Base-by-base conservation (phyloP, 2,329 filamentous ascomycete genomes). In the Sclerotinia trifoliorum region DNA sequence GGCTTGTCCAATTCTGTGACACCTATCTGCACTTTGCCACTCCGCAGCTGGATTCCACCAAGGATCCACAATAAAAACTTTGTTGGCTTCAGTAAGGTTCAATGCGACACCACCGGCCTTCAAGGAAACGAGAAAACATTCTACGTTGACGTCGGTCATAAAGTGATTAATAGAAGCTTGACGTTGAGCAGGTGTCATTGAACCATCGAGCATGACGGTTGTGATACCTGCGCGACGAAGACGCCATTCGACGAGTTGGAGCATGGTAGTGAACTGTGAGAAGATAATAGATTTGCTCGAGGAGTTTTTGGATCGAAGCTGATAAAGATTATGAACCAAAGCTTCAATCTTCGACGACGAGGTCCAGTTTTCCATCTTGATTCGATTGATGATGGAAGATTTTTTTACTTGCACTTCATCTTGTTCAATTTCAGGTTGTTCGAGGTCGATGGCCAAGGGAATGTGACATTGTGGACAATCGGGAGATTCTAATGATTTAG, bases 11-110 rank as follows among this genome's bases (percentile, higher is more conserved):
- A 98, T 99, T 67, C 95, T 93, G 80, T 98, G 95, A 77, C 91
- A 93, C 72, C 92, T 87, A 78, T 99, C 95, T 3, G 95, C 95
- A 70, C 91, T 95, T 80, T 99, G 95, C 95, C 95, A 99, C 81
- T 99, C 95, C 0, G 94, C 94, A n/a, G 94, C 94, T n/a, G 95
- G 95, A 74, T 98, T 98, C 95, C 95, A 99, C 95, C 95, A 98
- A 84, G 95, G 95, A 76, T 99, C 95, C 69, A 98, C 89, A 70
- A 98, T 97, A 79, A 97, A 98, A 13, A 99, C 95, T 61, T 92
- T 86, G 2, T 92, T 96, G 0, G 95, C 95, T 79, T 99, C 95
- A 0, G 94, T 98, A 70, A 99, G 81, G 76, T 99, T 99, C 71
- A 99, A 83, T 0, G 95, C 95, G 0, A 99, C 95, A 77, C 95